Conservation (phyloP, 1,284 basidiomycete genomes). For the Fistulinella staudtii region DNA sequence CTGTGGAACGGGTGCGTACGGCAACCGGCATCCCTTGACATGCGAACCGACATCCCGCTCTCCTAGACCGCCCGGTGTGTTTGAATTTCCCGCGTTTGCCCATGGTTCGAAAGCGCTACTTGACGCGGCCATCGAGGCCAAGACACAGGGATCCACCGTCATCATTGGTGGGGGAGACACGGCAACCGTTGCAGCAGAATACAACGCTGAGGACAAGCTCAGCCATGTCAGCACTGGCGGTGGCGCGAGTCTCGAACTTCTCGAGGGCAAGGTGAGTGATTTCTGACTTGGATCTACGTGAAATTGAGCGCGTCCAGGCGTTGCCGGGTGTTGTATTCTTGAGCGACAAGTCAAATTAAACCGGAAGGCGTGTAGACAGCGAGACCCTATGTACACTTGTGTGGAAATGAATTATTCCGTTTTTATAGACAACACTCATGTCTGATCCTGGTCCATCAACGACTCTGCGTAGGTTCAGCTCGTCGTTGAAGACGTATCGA, state of each 20-base stretch:
- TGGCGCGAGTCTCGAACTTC: constrained; percentile 90
- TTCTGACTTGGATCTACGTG: no score
- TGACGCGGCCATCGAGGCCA: constrained; percentile 85
- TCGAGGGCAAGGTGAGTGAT: constrained; percentile 87
- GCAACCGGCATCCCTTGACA: neutral
- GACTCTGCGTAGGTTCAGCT: no score
- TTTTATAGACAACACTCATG: constrained; percentile 18
- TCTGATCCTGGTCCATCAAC: constrained; percentile 3
- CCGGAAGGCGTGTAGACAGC: constrained; percentile 15
- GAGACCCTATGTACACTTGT: neutral
- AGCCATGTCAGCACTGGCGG: constrained; percentile 98
- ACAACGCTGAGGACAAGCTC: constrained; percentile 81
- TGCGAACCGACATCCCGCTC: neutral
- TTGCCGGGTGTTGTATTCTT: constrained; percentile 27
- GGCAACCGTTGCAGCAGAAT: constrained; percentile 85
- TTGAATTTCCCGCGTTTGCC: constrained; percentile 93
- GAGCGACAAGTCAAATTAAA: constrained; percentile 25
- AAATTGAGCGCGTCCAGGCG: constrained; percentile 19
- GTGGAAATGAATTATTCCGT: constrained; percentile 15
- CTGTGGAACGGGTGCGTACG: constrained; percentile 87
- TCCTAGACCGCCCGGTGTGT: constrained; percentile 89
- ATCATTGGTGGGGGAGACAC: constrained; percentile 96
- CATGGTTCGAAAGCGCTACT: constrained; percentile 84
- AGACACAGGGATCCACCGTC: constrained; percentile 83
- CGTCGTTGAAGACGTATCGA: no score